These are phyloP conservation scores for Plenodomus tracheiphilus DNA, from an alignment of 2,329 filamentous ascomycete species.

Conservation along the genomic window DNA sequence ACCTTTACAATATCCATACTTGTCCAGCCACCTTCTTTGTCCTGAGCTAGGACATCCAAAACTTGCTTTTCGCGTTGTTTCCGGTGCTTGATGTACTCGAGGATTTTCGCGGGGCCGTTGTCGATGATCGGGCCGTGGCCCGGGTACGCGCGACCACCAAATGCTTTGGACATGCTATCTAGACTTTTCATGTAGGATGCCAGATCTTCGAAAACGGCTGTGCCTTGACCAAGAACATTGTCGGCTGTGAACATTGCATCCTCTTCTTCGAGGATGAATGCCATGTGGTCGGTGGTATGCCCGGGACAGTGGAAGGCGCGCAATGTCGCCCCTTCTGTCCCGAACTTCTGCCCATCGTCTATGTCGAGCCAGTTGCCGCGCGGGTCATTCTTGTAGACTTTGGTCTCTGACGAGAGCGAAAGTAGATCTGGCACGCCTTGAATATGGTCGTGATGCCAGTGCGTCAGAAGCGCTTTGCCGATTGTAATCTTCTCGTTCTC, in stretches of 20 bases:
- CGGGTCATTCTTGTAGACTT: slow-evolving; percentile 69
- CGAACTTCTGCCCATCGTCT: slow-evolving; percentile 59
- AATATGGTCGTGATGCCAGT: slow-evolving; percentile 90
- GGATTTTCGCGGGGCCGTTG: slow-evolving; percentile 70
- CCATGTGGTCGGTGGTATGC: slow-evolving; percentile 82
- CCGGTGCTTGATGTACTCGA: slow-evolving; percentile 83
- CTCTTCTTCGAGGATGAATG: slow-evolving; percentile 74
- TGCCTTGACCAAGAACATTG: slow-evolving; percentile 85
- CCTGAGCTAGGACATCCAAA: slow-evolving; percentile 40
- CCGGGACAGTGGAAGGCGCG: slow-evolving; percentile 70
- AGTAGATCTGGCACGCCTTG: slow-evolving; percentile 74
- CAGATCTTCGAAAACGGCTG: slow-evolving; percentile 81
- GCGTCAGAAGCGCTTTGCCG: slow-evolving; percentile 74
- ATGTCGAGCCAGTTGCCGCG: slow-evolving; percentile 56
- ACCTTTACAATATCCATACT: slow-evolving; percentile 83
- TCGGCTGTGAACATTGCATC: slow-evolving; percentile 87
- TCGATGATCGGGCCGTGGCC: slow-evolving; percentile 82
- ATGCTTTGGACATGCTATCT: slow-evolving; percentile 67
- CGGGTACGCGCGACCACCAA: slow-evolving; percentile 75
- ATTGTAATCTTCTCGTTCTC: slow-evolving; percentile 69
- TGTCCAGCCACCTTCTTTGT: slow-evolving; percentile 58
- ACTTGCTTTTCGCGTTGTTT: slow-evolving; percentile 68
- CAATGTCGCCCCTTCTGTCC: slow-evolving; percentile 65
- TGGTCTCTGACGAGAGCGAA: slow-evolving; percentile 62
- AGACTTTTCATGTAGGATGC: slow-evolving; percentile 69